Base-by-base conservation (phyloP, 768 basidiomycete species). In the Pluteus cervinus region DNA sequence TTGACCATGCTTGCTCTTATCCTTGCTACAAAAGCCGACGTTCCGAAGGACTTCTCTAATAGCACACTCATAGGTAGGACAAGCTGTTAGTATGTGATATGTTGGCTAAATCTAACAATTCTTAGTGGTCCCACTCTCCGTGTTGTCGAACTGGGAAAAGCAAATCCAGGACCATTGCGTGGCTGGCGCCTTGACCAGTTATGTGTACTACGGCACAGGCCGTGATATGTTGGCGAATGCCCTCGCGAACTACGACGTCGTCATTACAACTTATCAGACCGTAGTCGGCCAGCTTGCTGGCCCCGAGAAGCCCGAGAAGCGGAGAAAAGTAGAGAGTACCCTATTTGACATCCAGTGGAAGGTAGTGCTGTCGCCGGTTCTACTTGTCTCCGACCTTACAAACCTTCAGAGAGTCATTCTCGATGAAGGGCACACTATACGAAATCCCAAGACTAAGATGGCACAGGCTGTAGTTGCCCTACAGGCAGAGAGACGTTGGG, bases 391-490 rank as follows among this genome's bases (percentile, higher is more conserved):
- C 20, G 22, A 24, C 7, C 24, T 40, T 30, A 20, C 15, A 14
- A 29, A 18, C 16, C 9, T 29, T 6, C 26, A 86, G 80, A 69
- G 92, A 40, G 55, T 93, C 28, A 76, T 94, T 15, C 64, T 93
- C 4, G 92, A 96, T 46, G 92, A 96, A 60, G 92, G 88, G 0
- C 92, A 96, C 52, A 79, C 54, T 17, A 82, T 96, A 44, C 78
- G 89, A 36, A 96, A 94, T 54, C 75, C 86, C 2, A 83, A 72
- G 56, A 89, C 91, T 1, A 88, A 91, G 63, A 87, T 86, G 75
- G 71, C 86, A 7, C 66, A 70, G 47, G 81, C 85, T 0, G 76
- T 80, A 2, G 78, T 68, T 40, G 75, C 56, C 12, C 62, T 90
- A 16, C 58, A 60, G 12, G 83, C 81, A 0, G 73, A 90, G 47